Evolutionary conservation across 345 rosid genomes (phyloP).

Genomic region (Fremontodendron californicum): DNA sequence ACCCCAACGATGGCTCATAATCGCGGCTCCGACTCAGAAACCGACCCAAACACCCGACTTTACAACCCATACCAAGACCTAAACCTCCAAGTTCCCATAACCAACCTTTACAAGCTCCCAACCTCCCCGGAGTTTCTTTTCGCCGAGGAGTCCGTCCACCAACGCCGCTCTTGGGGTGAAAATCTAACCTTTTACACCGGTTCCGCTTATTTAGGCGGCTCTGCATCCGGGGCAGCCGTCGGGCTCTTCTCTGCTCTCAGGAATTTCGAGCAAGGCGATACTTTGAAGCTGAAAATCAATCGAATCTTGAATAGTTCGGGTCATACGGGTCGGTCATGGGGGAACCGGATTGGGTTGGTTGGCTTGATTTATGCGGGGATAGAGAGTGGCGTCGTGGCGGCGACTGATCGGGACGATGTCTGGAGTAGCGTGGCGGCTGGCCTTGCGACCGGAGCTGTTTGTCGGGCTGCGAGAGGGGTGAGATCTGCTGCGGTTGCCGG

Average conservation of each 20-base stretch:
- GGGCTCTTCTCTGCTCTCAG: too few relatives aligned
- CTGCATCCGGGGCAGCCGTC: too few relatives aligned
- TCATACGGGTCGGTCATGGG: too few relatives aligned
- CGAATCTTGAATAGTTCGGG: too few relatives aligned
- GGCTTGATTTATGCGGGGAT: constrained; percentile 71
- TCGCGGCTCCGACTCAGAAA: constrained; percentile 39
- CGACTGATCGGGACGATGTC: constrained; percentile 64
- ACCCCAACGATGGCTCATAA: constrained; percentile 31
- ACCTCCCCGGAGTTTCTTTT: constrained; percentile 91
- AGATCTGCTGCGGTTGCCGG: constrained; percentile 97
- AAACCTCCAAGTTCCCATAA: constrained; percentile 42
- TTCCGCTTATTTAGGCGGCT: too few relatives aligned
- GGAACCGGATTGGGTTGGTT: constrained; percentile 67
- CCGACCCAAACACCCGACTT: constrained; percentile 51
- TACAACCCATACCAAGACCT: constrained; percentile 82
- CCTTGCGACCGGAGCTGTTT: constrained; percentile 79
- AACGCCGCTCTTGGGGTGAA: constrained; percentile 97
- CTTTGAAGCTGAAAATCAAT: too few relatives aligned
- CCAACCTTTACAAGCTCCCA: constrained; percentile 65
- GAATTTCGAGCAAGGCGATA: too few relatives aligned
- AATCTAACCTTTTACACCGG: constrained; percentile 86
- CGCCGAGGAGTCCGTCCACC: constrained; percentile 67
- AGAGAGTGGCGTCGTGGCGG: constrained; percentile 69
- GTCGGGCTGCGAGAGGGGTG: constrained; percentile 80
- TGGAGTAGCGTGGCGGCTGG: constrained; percentile 94